Evolutionary conservation across 2,329 filamentous ascomycete species (phyloP).

Genomic region (Aspergillus hortae): DNA sequence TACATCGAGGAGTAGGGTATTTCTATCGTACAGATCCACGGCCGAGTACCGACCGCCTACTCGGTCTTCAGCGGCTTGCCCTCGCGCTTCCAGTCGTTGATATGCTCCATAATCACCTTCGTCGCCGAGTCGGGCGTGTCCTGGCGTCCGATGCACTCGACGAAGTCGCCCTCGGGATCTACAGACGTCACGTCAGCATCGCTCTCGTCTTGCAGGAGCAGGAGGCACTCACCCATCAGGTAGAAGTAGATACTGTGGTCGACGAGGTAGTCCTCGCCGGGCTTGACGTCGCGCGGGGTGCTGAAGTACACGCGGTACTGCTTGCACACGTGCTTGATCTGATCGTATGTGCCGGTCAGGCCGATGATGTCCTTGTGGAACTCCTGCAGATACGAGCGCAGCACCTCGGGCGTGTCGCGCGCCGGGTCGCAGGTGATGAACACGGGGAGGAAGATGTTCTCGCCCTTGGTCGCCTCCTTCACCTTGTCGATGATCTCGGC

Average conservation of each 20-base stretch:
- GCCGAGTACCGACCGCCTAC: conserved; percentile 5
- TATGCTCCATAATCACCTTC: conserved; percentile 78
- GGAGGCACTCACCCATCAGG: conserved; percentile 67
- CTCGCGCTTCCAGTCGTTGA: conserved; percentile 68
- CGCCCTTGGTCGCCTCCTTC: conserved; percentile 34
- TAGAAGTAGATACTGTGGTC: conserved; percentile 99
- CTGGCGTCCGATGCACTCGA: conserved; percentile 92
- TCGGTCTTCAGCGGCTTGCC: conserved; percentile 50
- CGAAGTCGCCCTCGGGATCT: conserved; percentile 96
- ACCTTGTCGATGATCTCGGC: conserved; percentile 82
- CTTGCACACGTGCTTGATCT: conserved; percentile 93
- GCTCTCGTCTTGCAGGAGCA: background rate
- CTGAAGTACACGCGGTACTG: conserved; percentile 96
- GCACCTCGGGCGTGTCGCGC: conserved; percentile 78
- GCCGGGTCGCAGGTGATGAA: conserved; percentile 96
- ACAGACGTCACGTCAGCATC: conserved; percentile 7
- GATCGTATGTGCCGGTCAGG: conserved; percentile 86
- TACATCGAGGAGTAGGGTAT: conserved; percentile 23
- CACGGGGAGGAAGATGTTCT: conserved; percentile 63
- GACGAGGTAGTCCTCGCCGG: conserved; percentile 93
- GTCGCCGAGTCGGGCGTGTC: conserved; percentile 86
- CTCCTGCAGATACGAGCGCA: conserved; percentile 82
- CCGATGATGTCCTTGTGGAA: conserved; percentile 86
- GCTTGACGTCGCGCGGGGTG: conserved; percentile 81
- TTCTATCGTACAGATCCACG: conserved; percentile 17